These are phyloP conservation scores for Dryadomyces quercus-mongolicae DNA, from an alignment of 2,329 filamentous ascomycete species.

Conservation along the genomic window DNA sequence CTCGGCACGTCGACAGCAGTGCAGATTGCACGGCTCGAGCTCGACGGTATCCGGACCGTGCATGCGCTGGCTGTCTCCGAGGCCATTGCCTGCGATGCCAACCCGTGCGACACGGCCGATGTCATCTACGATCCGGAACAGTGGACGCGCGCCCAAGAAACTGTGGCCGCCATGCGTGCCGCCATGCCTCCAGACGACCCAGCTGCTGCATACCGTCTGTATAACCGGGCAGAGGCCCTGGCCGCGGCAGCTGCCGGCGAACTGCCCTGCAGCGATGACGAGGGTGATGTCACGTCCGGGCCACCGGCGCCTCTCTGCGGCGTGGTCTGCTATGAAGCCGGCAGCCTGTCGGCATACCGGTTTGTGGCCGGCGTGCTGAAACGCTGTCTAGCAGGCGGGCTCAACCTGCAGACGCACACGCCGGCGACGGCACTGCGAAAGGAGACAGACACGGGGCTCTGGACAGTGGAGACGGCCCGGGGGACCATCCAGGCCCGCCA, in stretches of 20 bases:
- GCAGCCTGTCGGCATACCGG: constrained; percentile 27
- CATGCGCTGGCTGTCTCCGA: constrained; percentile 38
- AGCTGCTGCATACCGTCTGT: constrained; percentile 31
- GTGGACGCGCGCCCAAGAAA: constrained; percentile 24
- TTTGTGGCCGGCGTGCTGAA: constrained; percentile 30
- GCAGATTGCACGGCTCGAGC: constrained; percentile 38
- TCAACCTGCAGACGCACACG: constrained; percentile 42
- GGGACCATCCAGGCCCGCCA: constrained; percentile 28
- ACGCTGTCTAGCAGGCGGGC: constrained; percentile 26
- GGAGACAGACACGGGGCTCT: constrained; percentile 13
- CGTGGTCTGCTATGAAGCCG: constrained; percentile 31
- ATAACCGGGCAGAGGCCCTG: constrained; percentile 27
- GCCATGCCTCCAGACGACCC: constrained; percentile 27
- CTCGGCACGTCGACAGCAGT: constrained; percentile 37
- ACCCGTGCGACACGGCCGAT: constrained; percentile 41
- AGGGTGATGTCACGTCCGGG: constrained; percentile 16
- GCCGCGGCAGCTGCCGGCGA: constrained; percentile 12
- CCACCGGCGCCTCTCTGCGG: constrained; percentile 21
- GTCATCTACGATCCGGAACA: constrained; percentile 38
- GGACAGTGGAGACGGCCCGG: constrained; percentile 28
- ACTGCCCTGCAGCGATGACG: constrained; percentile 24
- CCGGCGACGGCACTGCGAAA: constrained; percentile 20
- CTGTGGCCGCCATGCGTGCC: constrained; percentile 31
- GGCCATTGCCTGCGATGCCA: constrained; percentile 38
- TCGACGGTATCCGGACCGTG: constrained; percentile 39